Evolutionary conservation across 2,329 filamentous ascomycete species (phyloP), one percentile per base, ranked within the genome.

Genomic region (Amauroascus niger): DNA sequence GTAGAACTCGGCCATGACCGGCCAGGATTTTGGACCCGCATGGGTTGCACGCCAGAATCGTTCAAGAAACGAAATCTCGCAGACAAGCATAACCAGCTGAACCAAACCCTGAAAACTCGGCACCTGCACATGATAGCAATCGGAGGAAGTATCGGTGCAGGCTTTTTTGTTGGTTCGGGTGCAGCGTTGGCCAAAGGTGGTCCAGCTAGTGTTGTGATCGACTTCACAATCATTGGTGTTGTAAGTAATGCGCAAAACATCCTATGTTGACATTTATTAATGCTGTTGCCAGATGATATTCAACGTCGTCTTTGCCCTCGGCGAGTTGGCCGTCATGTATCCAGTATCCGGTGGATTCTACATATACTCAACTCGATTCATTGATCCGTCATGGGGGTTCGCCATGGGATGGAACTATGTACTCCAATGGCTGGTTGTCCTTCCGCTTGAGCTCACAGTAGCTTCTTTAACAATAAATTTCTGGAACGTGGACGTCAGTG

Each of bases 401-500:
- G 70, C 70, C 20, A 70, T 73, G 63, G 71, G 70, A 13, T 73
- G 70, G 70, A 68, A 72, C 54, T 93, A 95, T 65, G 87, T 86
- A 3, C 69, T 95, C 59, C 84, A 89, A 68, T 95, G 89, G 88
- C 76, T 93, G 1, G 79, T 87, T 39, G 81, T 90, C 0, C 69
- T 95, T 22, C 88, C 88, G 0, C 76, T 94, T 44, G 88, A 95
- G 66, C 82, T 95, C 50, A 86, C 91, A 53, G 85, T 86, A 1
- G 87, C 87, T 5, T 84, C 86, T 5, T 79, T 91, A 18, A 90
- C 87, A 0, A 82, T 91, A 55, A 77, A 81, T 16, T 93, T 83
- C 65, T 94, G 88, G 88, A 57, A 57, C 20, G 60, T 55, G 28
- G 58, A 65, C 48, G 55, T 69, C 49, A 60, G 59, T 28, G 62